Evolutionary conservation across 495 filamentous ascomycete genomes (phyloP), one percentile per base, ranked within the genome.

Genomic region (Neurospora sp.): DNA sequence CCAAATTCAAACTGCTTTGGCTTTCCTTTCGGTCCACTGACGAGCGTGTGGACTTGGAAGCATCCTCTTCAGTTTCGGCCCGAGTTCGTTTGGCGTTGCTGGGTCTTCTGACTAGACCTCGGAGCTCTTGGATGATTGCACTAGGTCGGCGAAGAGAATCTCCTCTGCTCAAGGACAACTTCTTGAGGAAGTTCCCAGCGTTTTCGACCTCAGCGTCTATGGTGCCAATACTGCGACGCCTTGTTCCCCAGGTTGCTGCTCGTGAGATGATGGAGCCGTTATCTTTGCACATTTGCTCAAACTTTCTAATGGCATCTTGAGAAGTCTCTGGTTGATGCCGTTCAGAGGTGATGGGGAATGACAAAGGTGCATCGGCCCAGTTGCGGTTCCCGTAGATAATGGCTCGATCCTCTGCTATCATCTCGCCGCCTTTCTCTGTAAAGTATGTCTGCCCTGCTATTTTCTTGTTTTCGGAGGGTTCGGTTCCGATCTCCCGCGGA

Each of bases 171-270:
- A 93, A 82, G 1, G 87, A 87, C 20, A 92, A 77, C 70, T 88
- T 89, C 73, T 89, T 91, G 65, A 93, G 84, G 42, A 90, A 85
- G 65, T 85, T 87, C 1, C 85, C 86, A 31, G 87, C 85, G 31
- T 85, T 81, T 42, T 92, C 82, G 37, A 85, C 87, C 69, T 88
- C 81, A 69, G 93, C 91, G 3, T 86, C 78, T 44, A 86, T 75
- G 75, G 83, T 87, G 27, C 85, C 84, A 68, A 91, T 82, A 75
- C 88, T 91, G 31, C 87, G 80, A 37, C 88, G 86, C 18, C 89
- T 85, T 2, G 90, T 92, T 12, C 91, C 91, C 89, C 91, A 92
- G 3, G 92, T 94, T 31, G 91, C 92, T 35, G 87, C 85, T 59
- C 90, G 85, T 5, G 92, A 94, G 27, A 86, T 80, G 16, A 87